Evolutionary conservation across 805 yeast species (phyloP), one percentile per base, ranked within the genome.

Genomic region (Wickerhamiella dianesei): DNA sequence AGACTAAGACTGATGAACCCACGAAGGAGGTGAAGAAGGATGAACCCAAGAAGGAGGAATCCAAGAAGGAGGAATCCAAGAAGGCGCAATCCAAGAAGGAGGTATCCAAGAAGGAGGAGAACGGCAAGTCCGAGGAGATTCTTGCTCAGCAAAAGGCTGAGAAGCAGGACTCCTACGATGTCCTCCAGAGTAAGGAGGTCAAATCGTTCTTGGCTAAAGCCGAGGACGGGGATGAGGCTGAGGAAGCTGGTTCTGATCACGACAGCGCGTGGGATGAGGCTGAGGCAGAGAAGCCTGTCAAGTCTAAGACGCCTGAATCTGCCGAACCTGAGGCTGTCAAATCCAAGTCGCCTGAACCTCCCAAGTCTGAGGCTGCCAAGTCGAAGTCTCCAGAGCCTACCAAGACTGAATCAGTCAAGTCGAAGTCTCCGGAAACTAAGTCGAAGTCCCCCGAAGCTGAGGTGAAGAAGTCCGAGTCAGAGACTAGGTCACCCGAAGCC

Each of bases 171-270:
- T 66, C 75, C 22, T 77, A 75, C 49, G 74, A 70, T 12, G 64
- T 75, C 35, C 60, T 75, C 41, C 67, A 74, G 36, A 67, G 71
- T 43, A 65, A 70, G 32, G 72, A 68, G 39, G 80, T 77, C 17
- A 63, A 64, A 47, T 57, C 64, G 18, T 60, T 77, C 55, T 57
- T 78, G 37, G 64, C 69, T 45, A 76, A 76, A 54, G 79, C 71
- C 12, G 60, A 57, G 32, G 68, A 74, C 42, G 72, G 68, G 42
- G 75, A 70, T 2, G 65, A 62, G 21, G 60, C 68, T 37, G 49
- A 29, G 16, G 45, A 35, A 21, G 35, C 44, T n/a, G 32, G 32
- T 12, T 25, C 32, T 12, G 49, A 48, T 8, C 51, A 51, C 17
- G 55, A 54, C 19, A 47, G 54, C 41, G 51, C 53, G 4, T 70